Conservation (phyloP, 345 rosid species). For the Moricandia moricandioides region DNA sequence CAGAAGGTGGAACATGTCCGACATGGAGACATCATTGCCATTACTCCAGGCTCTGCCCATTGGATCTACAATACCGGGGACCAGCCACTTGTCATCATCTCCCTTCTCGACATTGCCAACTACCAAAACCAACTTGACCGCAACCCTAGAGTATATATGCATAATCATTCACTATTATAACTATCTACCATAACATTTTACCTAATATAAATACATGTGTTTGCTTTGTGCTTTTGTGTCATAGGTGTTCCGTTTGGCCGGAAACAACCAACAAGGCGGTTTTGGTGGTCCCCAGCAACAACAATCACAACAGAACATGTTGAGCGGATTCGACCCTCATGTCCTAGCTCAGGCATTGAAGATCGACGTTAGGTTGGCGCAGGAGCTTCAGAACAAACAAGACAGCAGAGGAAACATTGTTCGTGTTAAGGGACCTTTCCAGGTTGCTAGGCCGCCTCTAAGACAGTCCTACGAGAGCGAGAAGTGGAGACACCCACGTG, state of each 20-base stretch:
- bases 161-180: background rate
- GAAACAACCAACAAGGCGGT: slow-evolving; percentile 47
- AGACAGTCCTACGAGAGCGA: slow-evolving; percentile 35
- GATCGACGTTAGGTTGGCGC: slow-evolving; percentile 40
- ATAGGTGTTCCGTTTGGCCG: slow-evolving; percentile 70
- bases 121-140: slow-evolving; percentile 64
- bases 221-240: background rate
- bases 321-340: slow-evolving; percentile 50
- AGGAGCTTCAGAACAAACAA: slow-evolving; percentile 44
- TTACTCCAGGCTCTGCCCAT: slow-evolving; percentile 46
- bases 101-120: slow-evolving; percentile 42
- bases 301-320: slow-evolving; percentile 9
- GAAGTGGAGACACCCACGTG: slow-evolving; percentile 27
- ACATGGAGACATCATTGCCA: slow-evolving; percentile 41
- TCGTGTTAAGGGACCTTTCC: slow-evolving; percentile 47
- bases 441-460: slow-evolving; percentile 46
- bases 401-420: slow-evolving; percentile 62
- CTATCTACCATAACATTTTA: background rate
- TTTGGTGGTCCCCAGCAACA: slow-evolving; percentile 27
- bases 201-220: background rate
- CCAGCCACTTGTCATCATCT: slow-evolving; percentile 37
- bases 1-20: slow-evolving; percentile 47
- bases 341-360: slow-evolving; percentile 60
- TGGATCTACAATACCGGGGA: slow-evolving; percentile 52
- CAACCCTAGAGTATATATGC: slow-evolving; percentile 49